phyloP scores from a whole-genome alignment of 495 filamentous ascomycete species.

The Tuber brumale region DNA sequence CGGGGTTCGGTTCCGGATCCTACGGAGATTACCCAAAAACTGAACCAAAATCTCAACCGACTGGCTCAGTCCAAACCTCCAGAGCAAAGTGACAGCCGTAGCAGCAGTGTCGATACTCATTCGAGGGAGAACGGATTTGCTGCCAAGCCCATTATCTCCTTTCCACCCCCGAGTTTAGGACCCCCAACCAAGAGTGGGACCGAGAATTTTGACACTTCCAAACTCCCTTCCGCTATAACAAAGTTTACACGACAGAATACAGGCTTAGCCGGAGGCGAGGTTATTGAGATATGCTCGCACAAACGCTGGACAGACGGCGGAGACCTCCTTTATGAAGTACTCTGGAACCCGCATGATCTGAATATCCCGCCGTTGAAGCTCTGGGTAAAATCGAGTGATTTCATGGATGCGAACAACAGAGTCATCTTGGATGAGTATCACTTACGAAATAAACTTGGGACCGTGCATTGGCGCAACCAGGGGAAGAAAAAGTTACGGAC shows the following conservation, averaged over 20 bases:
- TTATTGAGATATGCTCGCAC: constrained; percentile 22
- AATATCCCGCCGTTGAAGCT: constrained; percentile 7
- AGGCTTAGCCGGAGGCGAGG: constrained; percentile 12
- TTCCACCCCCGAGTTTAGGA: background rate
- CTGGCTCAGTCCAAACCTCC: background rate
- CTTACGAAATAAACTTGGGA: constrained; percentile 18
- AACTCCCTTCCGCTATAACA: background rate
- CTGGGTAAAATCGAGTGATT: constrained; percentile 24
- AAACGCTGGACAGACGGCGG: constrained; percentile 3
- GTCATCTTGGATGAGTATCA: constrained; percentile 34
- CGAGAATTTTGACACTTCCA: background rate
- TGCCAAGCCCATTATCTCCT: background rate
- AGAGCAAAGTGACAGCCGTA: background rate
- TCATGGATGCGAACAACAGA: constrained; percentile 6
- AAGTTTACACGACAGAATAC: background rate
- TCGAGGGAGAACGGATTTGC: background rate
- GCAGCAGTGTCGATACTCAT: background rate
- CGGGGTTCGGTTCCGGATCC: background rate
- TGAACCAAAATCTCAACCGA: background rate
- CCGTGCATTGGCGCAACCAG: constrained; percentile 27
- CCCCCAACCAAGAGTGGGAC: background rate
- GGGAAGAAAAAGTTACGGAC: constrained; percentile 20
- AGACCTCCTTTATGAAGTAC: constrained; percentile 23
- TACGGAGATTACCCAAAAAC: too few species aligned
- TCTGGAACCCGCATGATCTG: constrained; percentile 23